Conservation (phyloP, 2,329 filamentous ascomycete species). For the Botrytis galanthina region DNA sequence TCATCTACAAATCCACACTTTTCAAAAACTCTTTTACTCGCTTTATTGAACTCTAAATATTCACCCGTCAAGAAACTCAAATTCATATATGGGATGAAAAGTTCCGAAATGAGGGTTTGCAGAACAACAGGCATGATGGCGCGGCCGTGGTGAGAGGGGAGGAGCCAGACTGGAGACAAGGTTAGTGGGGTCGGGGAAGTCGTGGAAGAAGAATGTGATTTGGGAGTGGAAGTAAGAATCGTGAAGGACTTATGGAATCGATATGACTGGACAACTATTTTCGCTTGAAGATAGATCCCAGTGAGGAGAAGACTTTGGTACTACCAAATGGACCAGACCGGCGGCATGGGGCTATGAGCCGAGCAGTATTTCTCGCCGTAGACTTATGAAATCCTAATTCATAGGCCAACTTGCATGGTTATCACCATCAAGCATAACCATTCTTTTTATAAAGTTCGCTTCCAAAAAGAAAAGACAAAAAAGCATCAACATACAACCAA, state of each 20-base stretch:
- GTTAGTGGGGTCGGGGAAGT: neutral
- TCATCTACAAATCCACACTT: conserved; percentile 22
- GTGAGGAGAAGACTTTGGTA: neutral
- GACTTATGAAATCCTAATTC: neutral
- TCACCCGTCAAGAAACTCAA: neutral
- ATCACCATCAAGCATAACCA: neutral
- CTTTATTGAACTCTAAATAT: conserved; percentile 17
- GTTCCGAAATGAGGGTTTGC: conserved; percentile 11
- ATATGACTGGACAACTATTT: neutral
- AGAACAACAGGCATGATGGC: conserved; percentile 22
- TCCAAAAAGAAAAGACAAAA: neutral
- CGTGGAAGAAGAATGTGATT: neutral
- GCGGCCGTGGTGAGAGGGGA: conserved; percentile 15
- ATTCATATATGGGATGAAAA: conserved; percentile 23
- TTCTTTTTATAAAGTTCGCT: neutral
- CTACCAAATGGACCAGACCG: neutral
- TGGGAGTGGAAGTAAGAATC: neutral
- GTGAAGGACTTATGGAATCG: neutral
- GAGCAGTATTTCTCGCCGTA: neutral
- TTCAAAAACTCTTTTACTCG: conserved; percentile 23
- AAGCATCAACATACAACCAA: conserved; percentile 14
- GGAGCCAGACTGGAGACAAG: conserved; percentile 16
- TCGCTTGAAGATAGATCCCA: neutral
- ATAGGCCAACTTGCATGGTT: neutral
- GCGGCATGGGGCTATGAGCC: neutral